Conservation (phyloP, 2,329 filamentous ascomycete genomes). For the Dactylellina haptotyla region DNA sequence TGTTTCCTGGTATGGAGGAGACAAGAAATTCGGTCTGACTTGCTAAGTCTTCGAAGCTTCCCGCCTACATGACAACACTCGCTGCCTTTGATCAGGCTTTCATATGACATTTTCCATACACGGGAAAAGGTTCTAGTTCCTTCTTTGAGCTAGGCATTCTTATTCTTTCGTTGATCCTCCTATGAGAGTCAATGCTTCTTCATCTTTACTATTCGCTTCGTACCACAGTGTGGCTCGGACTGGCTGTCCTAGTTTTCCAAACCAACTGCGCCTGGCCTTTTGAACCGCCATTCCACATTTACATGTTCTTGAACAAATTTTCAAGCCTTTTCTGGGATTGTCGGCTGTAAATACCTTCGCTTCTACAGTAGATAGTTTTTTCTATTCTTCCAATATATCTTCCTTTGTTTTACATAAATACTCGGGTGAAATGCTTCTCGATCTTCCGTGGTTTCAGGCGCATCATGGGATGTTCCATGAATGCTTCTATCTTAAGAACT, state of each 20-base stretch:
- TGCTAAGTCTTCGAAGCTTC: too few species aligned
- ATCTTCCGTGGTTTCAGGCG: neutral
- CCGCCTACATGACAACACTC: too few species aligned
- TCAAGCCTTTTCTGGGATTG: conserved; percentile 7
- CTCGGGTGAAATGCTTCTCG: neutral
- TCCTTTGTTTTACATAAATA: neutral
- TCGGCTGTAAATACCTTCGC: conserved; percentile 38
- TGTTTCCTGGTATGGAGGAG: conserved; percentile 26
- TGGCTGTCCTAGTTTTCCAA: conserved; percentile 12
- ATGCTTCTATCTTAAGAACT: conserved; percentile 17
- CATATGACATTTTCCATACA: too few species aligned
- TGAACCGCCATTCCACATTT: neutral
- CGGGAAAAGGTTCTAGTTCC: too few species aligned
- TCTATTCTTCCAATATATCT: conserved; percentile 10
- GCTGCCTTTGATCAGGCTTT: neutral
- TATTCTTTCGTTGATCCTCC: too few species aligned
- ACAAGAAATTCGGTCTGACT: conserved; percentile 27
- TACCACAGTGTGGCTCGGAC: conserved; percentile 12
- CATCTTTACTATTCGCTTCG: conserved; percentile 6
- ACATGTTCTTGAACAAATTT: conserved; percentile 4
- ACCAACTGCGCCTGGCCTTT: neutral
- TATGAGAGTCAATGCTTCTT: neutral
- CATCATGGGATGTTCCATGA: neutral
- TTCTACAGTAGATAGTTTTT: conserved; percentile 23
- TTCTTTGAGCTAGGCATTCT: too few species aligned